phyloP scores from a whole-genome alignment of 306 rosid species.

The Prunus mongolica region DNA sequence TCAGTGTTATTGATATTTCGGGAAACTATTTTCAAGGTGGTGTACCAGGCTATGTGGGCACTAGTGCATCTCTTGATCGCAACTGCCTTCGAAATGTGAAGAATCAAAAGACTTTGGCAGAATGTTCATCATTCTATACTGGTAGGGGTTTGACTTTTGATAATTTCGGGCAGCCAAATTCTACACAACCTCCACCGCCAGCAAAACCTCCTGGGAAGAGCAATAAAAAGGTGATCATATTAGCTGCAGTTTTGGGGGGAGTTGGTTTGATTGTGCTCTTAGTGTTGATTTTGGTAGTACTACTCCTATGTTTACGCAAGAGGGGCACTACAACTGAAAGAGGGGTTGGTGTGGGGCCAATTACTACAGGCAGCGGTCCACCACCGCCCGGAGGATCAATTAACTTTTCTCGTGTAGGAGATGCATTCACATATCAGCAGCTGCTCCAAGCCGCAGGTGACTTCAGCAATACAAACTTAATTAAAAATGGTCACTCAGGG shows the following conservation, averaged over 20 bases:
- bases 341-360: constrained; percentile 56
- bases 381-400: constrained; percentile 44
- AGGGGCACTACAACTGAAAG: constrained; percentile 42
- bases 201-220: constrained; percentile 37
- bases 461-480: constrained; percentile 57
- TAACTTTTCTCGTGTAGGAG: constrained; percentile 60
- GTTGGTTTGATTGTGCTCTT: constrained; percentile 48
- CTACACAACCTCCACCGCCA: constrained; percentile 34
- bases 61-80: constrained; percentile 41
- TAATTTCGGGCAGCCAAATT: constrained; percentile 55
- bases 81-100: constrained; percentile 68
- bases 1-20: constrained; percentile 57
- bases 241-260: constrained; percentile 80
- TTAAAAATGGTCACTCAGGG: constrained; percentile 82
- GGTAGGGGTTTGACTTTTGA: constrained; percentile 58
- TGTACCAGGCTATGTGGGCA: constrained; percentile 36
- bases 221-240: constrained; percentile 42
- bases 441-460: constrained; percentile 73
- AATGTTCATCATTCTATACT: constrained; percentile 66
- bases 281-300: constrained; percentile 31
- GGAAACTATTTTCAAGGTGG: constrained; percentile 74
- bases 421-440: constrained; percentile 65
- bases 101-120: constrained; percentile 48
- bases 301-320: constrained; percentile 36
- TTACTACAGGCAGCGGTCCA: constrained; percentile 42